Evolutionary conservation across 148 eudicot genomes (phyloP).

Genomic region (Chenopodium suecicum): DNA sequence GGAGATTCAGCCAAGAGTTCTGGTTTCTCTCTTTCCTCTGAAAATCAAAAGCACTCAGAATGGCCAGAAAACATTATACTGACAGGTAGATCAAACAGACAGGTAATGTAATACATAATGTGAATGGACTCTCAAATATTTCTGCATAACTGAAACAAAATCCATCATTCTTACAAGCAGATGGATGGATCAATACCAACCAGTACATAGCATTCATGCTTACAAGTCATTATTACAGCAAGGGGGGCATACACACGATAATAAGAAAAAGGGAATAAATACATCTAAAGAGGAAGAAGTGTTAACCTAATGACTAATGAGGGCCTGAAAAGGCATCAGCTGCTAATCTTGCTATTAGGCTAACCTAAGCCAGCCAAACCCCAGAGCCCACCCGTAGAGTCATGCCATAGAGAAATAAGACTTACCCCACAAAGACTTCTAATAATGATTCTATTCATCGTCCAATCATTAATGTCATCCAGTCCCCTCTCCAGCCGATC

Average conservation of each 20-base stretch:
- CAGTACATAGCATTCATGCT: background rate
- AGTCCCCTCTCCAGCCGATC: background rate
- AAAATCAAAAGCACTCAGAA: slow-evolving; percentile 6
- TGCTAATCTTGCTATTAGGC: background rate
- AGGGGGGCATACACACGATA: background rate
- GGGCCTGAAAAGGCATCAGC: background rate
- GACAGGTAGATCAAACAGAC: slow-evolving; percentile 3
- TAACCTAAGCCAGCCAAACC: background rate
- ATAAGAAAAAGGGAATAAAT: background rate
- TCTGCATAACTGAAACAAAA: background rate
- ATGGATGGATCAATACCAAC: background rate
- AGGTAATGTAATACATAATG: too few relatives aligned
- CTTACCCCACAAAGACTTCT: background rate
- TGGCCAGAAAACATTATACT: slow-evolving; percentile 8
- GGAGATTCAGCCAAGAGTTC: slow-evolving; percentile 91
- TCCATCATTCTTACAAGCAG: background rate
- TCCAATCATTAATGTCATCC: background rate
- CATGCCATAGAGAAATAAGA: background rate
- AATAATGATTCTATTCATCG: background rate
- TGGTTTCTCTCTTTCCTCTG: slow-evolving; percentile 98
- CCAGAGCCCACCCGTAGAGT: background rate
- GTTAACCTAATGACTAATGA: background rate
- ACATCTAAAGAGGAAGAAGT: background rate
- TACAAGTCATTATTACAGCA: background rate
- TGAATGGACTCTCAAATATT: background rate